Conservation (phyloP, 2,329 filamentous ascomycete species). For the Fusarium neocosmosporiellum region DNA sequence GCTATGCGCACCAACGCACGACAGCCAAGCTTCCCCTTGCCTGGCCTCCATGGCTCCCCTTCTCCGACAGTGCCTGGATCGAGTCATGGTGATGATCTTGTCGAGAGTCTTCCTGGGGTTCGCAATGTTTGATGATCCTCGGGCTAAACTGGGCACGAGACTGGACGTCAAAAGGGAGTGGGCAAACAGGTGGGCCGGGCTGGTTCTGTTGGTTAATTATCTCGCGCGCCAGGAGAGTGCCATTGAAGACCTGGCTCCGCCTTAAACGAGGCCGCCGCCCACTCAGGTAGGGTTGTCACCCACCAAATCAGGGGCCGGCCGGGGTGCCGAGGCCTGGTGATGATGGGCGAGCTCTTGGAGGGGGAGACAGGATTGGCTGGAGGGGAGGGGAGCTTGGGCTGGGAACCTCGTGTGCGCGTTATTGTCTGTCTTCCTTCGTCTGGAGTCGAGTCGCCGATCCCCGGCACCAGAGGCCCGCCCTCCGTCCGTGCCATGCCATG, state of each 20-base stretch:
- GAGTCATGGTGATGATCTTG: background rate
- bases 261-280: background rate
- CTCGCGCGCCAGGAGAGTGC: background rate
- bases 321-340: conserved; percentile 3
- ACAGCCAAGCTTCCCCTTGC: background rate
- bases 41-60: background rate
- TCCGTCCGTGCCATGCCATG: background rate
- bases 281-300: background rate
- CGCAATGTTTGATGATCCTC: background rate
- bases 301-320: conserved; percentile 6
- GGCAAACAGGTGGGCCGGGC: background rate
- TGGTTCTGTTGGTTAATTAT: background rate
- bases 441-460: background rate
- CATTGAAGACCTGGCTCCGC: background rate
- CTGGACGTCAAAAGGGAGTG: background rate
- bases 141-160: background rate
- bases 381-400: background rate
- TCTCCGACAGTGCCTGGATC: background rate
- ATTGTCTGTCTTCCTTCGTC: background rate
- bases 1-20: background rate
- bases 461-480: background rate
- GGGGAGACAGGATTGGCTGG: background rate
- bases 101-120: background rate
- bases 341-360: background rate
- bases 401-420: background rate